Conservation (phyloP, 176 grass and related monocot species). For the Musa itinerans region DNA sequence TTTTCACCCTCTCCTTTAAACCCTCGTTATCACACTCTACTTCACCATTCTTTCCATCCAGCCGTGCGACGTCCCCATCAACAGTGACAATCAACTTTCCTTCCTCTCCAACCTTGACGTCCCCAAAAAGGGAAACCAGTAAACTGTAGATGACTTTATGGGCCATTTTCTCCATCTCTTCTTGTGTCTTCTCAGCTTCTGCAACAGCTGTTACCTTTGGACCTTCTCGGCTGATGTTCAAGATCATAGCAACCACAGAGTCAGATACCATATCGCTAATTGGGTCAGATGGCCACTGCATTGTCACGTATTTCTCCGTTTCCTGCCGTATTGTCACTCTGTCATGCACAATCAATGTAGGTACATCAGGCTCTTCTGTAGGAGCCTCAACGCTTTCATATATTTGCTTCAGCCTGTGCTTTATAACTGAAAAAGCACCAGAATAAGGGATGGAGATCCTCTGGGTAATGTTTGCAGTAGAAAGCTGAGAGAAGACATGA, state of each 20-base stretch:
- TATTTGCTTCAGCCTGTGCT: conserved; percentile 80
- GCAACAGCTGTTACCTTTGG: conserved; percentile 47
- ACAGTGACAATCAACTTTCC: conserved; percentile 59
- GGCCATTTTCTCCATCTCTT: conserved; percentile 63
- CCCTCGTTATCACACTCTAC: conserved; percentile 56
- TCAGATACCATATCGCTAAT: conserved; percentile 98
- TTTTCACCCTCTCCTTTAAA: conserved; percentile 64
- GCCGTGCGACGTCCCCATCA: conserved; percentile 46
- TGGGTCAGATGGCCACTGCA: conserved; percentile 79
- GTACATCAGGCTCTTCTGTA: conserved; percentile 53
- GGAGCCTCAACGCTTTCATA: conserved; percentile 69
- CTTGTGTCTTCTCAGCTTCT: conserved; percentile 43
- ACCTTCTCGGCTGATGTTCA: conserved; percentile 74
- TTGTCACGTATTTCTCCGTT: conserved; percentile 63
- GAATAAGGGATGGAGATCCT: conserved; percentile 64
- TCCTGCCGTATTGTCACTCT: conserved; percentile 58
- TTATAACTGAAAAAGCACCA: conserved; percentile 78
- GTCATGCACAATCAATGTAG: conserved; percentile 53
- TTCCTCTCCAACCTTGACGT: conserved; percentile 71
- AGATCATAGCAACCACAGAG: conserved; percentile 77
- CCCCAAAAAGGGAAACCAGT: conserved; percentile 73
- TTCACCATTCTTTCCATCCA: conserved; percentile 62
- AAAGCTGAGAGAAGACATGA: conserved; percentile 76
- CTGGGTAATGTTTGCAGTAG: conserved; percentile 75
- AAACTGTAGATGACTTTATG: conserved; percentile 60